Evolutionary conservation across 768 basidiomycete genomes (phyloP).

Genomic region (Flagelloscypha sp.): DNA sequence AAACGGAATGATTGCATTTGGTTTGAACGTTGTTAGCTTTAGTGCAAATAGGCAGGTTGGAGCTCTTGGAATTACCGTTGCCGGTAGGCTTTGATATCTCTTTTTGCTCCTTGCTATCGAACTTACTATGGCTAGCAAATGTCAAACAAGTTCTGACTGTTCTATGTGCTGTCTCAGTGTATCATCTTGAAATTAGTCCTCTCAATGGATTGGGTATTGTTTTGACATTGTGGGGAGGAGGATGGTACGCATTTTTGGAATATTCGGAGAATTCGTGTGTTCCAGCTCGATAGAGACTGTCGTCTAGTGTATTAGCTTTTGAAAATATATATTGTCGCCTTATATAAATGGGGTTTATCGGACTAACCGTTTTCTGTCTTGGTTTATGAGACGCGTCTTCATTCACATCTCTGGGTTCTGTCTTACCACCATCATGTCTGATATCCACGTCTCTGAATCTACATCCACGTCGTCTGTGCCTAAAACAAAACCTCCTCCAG

Average conservation of each 20-base stretch:
- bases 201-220: conserved; percentile 78
- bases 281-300: too few relatives aligned
- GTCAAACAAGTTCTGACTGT: conserved; percentile 93
- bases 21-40: conserved; percentile 89
- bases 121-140: conserved; percentile 45
- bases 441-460: conserved; percentile 27
- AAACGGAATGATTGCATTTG: conserved; percentile 87
- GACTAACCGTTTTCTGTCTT: too few relatives aligned
- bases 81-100: conserved; percentile 41
- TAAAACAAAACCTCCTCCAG: conserved; percentile 43
- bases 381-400: too few relatives aligned
- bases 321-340: too few relatives aligned
- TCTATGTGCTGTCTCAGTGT: conserved; percentile 73
- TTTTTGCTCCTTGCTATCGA: conserved; percentile 2
- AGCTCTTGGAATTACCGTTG: conserved; percentile 85
- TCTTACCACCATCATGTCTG: too few relatives aligned
- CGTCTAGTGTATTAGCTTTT: too few relatives aligned
- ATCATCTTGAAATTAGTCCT: conserved; percentile 71
- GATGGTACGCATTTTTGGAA: conserved; percentile 68
- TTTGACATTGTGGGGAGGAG: conserved; percentile 81
- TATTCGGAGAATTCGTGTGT: conserved; percentile 48
- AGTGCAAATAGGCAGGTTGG: conserved; percentile 92
- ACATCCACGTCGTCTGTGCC: conserved; percentile 16
- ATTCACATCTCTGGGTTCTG: too few relatives aligned
- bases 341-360: too few relatives aligned